A percentile compares a stretch with the other conserved stretches of the same genome.
These are phyloP conservation scores for Saprolegnia parasitica DNA, from an alignment of 352 stramenopile genomes.

Conservation along the genomic window DNA sequence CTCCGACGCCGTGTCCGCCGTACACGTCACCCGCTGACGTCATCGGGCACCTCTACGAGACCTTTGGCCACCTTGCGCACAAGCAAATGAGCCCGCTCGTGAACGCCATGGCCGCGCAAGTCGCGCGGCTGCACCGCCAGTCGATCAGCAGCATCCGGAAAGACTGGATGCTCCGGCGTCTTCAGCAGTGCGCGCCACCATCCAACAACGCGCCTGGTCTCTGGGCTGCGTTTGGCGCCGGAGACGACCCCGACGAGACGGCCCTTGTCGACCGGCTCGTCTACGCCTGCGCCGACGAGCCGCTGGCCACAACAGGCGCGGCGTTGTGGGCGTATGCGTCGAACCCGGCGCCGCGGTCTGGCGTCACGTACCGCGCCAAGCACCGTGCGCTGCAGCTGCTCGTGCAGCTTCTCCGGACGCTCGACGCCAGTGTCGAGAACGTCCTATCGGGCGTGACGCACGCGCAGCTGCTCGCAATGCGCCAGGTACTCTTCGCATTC, in stretches of 20 bases:
- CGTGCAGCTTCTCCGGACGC: slow-evolving; percentile 34
- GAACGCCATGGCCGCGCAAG: not conserved
- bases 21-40: slow-evolving; percentile 3
- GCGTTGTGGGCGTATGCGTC: slow-evolving; percentile 35
- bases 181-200: not conserved
- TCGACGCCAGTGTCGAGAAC: slow-evolving; percentile 29
- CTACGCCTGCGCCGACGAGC: not conserved
- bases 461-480: not conserved
- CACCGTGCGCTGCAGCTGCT: slow-evolving; percentile 41
- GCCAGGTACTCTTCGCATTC: slow-evolving; percentile 15
- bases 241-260: not conserved
- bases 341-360: slow-evolving; percentile 39
- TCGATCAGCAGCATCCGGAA: not conserved
- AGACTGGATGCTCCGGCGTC: not conserved
- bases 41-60: slow-evolving; percentile 16
- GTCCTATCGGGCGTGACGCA: slow-evolving; percentile 22
- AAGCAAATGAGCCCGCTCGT: slow-evolving; percentile 14
- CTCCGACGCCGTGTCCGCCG: not conserved
- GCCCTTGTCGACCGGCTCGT: not conserved
- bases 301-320: not conserved
- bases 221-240: not conserved
- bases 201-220: not conserved
- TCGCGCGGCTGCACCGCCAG: slow-evolving; percentile 5
- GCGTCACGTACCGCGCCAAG: slow-evolving; percentile 58
- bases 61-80: slow-evolving; percentile 9